Evolutionary conservation across 306 rosid species (phyloP).

Genomic region (Cicer judaicum): DNA sequence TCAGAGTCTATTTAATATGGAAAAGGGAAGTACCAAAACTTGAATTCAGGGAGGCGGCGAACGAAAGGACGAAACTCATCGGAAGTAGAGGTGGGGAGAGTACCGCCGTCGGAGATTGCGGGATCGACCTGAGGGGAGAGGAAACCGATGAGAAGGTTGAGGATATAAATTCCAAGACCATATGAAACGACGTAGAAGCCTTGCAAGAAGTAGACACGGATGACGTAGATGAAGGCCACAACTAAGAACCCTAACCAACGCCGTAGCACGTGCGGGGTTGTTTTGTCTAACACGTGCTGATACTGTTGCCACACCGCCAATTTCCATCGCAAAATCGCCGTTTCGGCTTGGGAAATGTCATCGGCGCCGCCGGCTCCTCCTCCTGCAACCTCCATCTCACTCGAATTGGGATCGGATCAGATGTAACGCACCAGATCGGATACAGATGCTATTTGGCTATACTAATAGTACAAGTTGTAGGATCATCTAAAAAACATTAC

Average conservation of each 20-base stretch:
- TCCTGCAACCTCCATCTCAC: constrained; percentile 46
- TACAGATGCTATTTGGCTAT: not conserved
- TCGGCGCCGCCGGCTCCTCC: constrained; percentile 42
- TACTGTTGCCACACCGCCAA: constrained; percentile 57
- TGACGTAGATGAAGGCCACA: constrained; percentile 61
- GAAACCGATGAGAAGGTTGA: constrained; percentile 88
- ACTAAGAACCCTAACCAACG: constrained; percentile 77
- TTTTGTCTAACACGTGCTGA: constrained; percentile 81
- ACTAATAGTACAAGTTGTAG: not conserved
- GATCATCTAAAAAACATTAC: not conserved
- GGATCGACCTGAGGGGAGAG: constrained; percentile 98
- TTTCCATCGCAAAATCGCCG: constrained; percentile 65
- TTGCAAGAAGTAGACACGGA: constrained; percentile 77
- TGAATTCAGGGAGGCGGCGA: constrained; percentile 96
- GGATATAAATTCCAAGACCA: constrained; percentile 89
- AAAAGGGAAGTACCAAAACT: constrained; percentile 66
- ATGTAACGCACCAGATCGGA: not conserved
- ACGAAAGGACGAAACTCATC: constrained; percentile 98
- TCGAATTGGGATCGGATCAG: not conserved
- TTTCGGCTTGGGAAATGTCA: constrained; percentile 50
- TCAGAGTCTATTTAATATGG: not conserved
- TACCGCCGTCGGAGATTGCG: constrained; percentile 72
- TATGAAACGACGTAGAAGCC: constrained; percentile 98
- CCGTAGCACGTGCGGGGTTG: constrained; percentile 71
- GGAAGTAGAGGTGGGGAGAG: constrained; percentile 85